phyloP scores from a whole-genome alignment of 1,284 basidiomycete genomes.

The Tilletiaria anomala region DNA sequence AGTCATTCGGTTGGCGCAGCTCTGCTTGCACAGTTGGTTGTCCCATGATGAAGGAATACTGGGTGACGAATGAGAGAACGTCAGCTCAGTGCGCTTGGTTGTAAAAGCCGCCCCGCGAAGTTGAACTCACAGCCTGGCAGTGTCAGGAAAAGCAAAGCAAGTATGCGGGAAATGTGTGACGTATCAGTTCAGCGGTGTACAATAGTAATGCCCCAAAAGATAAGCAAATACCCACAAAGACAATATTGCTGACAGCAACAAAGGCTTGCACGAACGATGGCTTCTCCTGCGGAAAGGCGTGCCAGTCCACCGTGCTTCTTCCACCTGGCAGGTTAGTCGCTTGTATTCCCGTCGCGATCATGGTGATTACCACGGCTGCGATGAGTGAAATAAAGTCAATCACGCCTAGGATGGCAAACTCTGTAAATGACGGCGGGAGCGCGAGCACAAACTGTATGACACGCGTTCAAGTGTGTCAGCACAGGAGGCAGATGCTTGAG shows the following conservation, averaged over 20 bases:
- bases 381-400: constrained; percentile 30
- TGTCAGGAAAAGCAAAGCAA: too few species aligned
- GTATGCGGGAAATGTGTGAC: too few species aligned
- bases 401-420: constrained; percentile 25
- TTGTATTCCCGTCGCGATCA: constrained; percentile 22
- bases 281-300: constrained; percentile 16
- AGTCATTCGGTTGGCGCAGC: constrained; percentile 26
- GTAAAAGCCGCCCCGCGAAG: too few species aligned
- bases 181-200: too few species aligned
- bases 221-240: too few species aligned
- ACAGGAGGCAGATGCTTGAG: neutral
- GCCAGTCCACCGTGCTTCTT: constrained; percentile 14
- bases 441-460: constrained; percentile 22
- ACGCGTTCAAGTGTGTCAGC: too few species aligned
- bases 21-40: constrained; percentile 29
- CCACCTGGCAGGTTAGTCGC: constrained; percentile 7
- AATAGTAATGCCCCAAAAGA: too few species aligned
- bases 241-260: constrained; percentile 19
- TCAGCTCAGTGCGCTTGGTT: too few species aligned
- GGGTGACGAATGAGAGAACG: constrained; percentile 27
- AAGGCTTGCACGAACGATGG: constrained; percentile 2
- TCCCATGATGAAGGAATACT: constrained; percentile 28
- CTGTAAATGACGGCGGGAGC: constrained; percentile 23
- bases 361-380: constrained; percentile 21
- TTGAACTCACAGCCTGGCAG: too few species aligned